Percentiles rank a stretch among this genome's conserved stretches.
These are phyloP conservation scores for Yamadazyma epiphylla DNA, from an alignment of 1,139 yeast genomes.

Conservation along the genomic window DNA sequence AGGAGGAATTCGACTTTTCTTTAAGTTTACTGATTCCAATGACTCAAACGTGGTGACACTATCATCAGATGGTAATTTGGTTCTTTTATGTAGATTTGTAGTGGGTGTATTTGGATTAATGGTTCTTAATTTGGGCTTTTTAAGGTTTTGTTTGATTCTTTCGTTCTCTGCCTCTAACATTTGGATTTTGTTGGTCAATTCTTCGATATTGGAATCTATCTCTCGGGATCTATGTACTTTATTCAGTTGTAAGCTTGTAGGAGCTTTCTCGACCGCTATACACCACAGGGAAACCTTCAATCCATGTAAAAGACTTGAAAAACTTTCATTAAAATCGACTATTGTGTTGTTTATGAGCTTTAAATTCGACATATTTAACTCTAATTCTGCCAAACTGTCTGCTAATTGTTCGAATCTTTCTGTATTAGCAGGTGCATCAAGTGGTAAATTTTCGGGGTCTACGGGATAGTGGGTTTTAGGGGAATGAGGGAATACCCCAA, in stretches of 20 bases:
- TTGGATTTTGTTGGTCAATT: neutral
- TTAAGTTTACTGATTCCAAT: no score
- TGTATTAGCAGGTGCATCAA: slow-evolving; percentile 28
- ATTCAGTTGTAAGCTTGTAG: slow-evolving; percentile 35
- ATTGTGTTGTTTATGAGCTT: slow-evolving; percentile 50
- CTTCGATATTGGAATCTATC: slow-evolving; percentile 12
- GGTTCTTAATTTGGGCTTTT: neutral
- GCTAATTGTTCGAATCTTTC: slow-evolving; percentile 41
- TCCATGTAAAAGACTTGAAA: slow-evolving; percentile 61
- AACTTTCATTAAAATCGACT: slow-evolving; percentile 56
- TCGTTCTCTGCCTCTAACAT: neutral
- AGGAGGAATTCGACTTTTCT: slow-evolving; percentile 8
- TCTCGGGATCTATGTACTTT: slow-evolving; percentile 23
- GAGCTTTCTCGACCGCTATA: slow-evolving; percentile 50
- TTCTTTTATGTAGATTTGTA: neutral
- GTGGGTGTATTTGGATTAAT: slow-evolving; percentile 1
- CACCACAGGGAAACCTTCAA: slow-evolving; percentile 65
- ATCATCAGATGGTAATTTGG: slow-evolving; percentile 1
- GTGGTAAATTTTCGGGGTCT: slow-evolving; percentile 36
- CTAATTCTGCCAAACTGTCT: slow-evolving; percentile 52
- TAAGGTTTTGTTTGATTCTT: neutral
- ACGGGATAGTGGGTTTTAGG: slow-evolving; percentile 43
- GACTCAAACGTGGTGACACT: no score
- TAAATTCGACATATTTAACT: slow-evolving; percentile 42
- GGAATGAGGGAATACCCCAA: slow-evolving; percentile 33